Conservation (phyloP, 495 filamentous ascomycete species). For the Penicillium daleae region DNA sequence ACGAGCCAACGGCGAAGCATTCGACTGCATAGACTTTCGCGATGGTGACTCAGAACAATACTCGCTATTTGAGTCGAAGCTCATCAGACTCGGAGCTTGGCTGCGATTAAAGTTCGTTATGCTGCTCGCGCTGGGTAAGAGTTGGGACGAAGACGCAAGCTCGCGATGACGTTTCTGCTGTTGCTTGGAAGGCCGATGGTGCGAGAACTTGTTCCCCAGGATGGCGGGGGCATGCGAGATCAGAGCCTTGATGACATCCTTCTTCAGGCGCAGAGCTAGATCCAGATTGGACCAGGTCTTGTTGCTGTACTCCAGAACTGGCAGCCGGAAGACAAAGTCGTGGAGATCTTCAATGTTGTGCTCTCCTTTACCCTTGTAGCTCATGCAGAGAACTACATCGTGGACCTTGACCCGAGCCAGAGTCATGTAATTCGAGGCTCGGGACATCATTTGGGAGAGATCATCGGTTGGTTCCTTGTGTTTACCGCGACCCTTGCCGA, state of each 20-base stretch:
- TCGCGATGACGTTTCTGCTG: constrained; percentile 81
- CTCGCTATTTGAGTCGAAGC: constrained; percentile 47
- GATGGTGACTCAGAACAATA: constrained; percentile 44
- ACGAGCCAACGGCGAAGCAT: constrained; percentile 42
- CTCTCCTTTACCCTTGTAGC: constrained; percentile 94
- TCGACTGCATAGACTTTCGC: constrained; percentile 41
- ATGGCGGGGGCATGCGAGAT: constrained; percentile 96
- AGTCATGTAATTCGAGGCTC: constrained; percentile 96
- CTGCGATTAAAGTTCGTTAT: constrained; percentile 32
- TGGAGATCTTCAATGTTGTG: constrained; percentile 96
- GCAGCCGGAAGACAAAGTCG: constrained; percentile 95
- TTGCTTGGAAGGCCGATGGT: constrained; percentile 77
- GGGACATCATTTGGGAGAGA: constrained; percentile 95
- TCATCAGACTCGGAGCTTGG: constrained; percentile 34
- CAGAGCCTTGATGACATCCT: constrained; percentile 88
- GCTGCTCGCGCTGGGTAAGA: constrained; percentile 58
- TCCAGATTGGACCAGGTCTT: constrained; percentile 99
- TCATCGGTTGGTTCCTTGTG: constrained; percentile 73
- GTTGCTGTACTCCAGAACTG: constrained; percentile 92
- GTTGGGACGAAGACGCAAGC: constrained; percentile 60
- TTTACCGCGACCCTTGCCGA: constrained; percentile 57
- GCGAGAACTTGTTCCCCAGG: constrained; percentile 93
- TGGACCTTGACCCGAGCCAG: constrained; percentile 93
- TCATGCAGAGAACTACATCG: constrained; percentile 90
- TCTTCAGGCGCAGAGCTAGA: constrained; percentile 87